Conservation (phyloP, 768 basidiomycete species). For the Infundibulicybe gibba region DNA sequence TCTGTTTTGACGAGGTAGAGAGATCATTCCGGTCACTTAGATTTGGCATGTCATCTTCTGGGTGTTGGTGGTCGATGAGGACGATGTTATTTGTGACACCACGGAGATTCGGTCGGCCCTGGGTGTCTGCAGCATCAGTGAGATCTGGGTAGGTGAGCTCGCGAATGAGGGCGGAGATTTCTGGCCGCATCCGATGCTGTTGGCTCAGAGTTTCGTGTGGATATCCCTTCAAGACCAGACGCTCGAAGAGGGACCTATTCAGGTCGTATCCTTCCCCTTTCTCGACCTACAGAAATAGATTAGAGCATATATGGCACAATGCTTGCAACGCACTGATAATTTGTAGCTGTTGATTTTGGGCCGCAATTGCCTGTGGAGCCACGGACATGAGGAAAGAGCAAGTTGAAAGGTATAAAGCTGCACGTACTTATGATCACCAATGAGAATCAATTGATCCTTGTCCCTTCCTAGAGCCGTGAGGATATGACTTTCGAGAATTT, state of each 20-base stretch:
- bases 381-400: neutral
- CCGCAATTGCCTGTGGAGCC: slow-evolving; percentile 53
- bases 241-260: slow-evolving; percentile 67
- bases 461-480: slow-evolving; percentile 48
- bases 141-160: slow-evolving; percentile 64
- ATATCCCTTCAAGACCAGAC: slow-evolving; percentile 57
- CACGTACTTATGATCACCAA: slow-evolving; percentile 70
- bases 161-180: slow-evolving; percentile 62
- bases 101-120: slow-evolving; percentile 44
- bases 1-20: slow-evolving; percentile 56
- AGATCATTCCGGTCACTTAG: slow-evolving; percentile 45
- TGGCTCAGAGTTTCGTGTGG: slow-evolving; percentile 52
- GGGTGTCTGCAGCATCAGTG: slow-evolving; percentile 47
- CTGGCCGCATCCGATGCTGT: slow-evolving; percentile 76
- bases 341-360: slow-evolving; percentile 68
- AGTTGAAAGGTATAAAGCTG: neutral
- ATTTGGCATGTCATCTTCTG: slow-evolving; percentile 44
- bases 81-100: slow-evolving; percentile 57
- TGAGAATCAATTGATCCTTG: slow-evolving; percentile 56
- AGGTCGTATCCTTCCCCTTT: slow-evolving; percentile 66
- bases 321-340: slow-evolving; percentile 34
- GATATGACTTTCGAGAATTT: slow-evolving; percentile 67
- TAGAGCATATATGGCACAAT: neutral
- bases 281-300: slow-evolving; percentile 30
- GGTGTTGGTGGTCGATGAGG: slow-evolving; percentile 54